phyloP scores from a whole-genome alignment of 352 stramenopile species.

The Phytophthora quininea region DNA sequence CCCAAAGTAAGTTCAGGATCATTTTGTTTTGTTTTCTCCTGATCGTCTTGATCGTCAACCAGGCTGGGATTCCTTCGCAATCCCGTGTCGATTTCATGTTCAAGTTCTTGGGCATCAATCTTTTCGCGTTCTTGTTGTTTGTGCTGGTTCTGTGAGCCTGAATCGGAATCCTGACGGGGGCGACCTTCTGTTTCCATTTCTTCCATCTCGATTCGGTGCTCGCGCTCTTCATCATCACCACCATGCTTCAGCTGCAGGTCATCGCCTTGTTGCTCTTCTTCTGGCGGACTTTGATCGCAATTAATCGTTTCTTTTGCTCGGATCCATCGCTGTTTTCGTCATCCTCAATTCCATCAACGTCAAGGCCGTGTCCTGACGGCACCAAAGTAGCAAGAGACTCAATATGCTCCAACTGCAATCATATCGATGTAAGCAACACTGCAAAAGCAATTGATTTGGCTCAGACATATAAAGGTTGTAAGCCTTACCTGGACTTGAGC shows the following conservation, averaged over 20 bases:
- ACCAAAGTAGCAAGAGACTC: slow-evolving; percentile 55
- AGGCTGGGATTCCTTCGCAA: no score
- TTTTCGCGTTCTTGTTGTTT: not conserved
- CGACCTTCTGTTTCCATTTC: not conserved
- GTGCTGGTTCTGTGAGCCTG: not conserved
- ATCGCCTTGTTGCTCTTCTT: not conserved
- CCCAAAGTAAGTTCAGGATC: no score
- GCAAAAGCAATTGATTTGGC: no score
- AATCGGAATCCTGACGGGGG: no score
- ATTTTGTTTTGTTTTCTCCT: no score
- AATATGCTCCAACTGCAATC: slow-evolving; percentile 51
- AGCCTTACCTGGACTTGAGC: slow-evolving; percentile 56
- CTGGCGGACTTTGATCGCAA: not conserved
- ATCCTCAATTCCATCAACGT: slow-evolving; percentile 1
- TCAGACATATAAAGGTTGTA: not conserved
- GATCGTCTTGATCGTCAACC: no score
- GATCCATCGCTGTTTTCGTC: not conserved
- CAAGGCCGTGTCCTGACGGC: slow-evolving; percentile 11
- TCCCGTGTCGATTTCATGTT: not conserved
- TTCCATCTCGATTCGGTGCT: not conserved
- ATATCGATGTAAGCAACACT: no score
- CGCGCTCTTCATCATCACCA: not conserved
- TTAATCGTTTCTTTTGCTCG: slow-evolving; percentile 1
- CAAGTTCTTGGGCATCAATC: no score
- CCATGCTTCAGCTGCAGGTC: not conserved